These are phyloP conservation scores for Xylariales sp. DNA, from an alignment of 2,329 filamentous ascomycete species.

Conservation along the genomic window DNA sequence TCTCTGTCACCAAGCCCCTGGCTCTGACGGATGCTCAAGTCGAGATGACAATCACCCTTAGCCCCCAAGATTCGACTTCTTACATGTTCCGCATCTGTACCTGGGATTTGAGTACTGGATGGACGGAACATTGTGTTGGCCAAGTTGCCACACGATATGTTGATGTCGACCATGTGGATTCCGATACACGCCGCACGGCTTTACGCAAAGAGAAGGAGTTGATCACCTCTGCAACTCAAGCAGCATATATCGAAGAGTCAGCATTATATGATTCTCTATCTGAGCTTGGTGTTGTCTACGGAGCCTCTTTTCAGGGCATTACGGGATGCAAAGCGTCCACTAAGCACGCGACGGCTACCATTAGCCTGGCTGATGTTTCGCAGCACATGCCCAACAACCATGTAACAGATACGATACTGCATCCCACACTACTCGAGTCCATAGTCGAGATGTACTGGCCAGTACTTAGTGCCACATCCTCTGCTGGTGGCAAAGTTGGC, in stretches of 20 bases:
- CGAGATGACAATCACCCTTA: neutral
- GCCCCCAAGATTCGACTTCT: neutral
- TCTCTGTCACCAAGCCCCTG: no score
- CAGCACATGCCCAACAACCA: neutral
- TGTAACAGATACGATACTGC: neutral
- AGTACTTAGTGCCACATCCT: neutral
- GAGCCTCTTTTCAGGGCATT: neutral
- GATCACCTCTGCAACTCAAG: neutral
- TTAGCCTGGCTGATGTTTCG: neutral
- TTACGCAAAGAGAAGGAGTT: neutral
- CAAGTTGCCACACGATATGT: neutral
- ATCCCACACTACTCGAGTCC: neutral
- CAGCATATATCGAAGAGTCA: no score
- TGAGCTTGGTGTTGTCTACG: neutral
- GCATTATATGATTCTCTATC: no score
- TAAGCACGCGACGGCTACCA: neutral
- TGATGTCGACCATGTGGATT: neutral
- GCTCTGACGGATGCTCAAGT: no score
- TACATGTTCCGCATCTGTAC: neutral
- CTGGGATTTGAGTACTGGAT: neutral
- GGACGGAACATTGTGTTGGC: neutral
- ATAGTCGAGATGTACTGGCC: neutral
- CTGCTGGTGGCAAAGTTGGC: neutral
- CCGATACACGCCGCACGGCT: neutral
- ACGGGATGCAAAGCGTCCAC: neutral